These are phyloP conservation scores for Hanseniaspora guilliermondii DNA, from an alignment of 805 yeast genomes.

Conservation along the genomic window DNA sequence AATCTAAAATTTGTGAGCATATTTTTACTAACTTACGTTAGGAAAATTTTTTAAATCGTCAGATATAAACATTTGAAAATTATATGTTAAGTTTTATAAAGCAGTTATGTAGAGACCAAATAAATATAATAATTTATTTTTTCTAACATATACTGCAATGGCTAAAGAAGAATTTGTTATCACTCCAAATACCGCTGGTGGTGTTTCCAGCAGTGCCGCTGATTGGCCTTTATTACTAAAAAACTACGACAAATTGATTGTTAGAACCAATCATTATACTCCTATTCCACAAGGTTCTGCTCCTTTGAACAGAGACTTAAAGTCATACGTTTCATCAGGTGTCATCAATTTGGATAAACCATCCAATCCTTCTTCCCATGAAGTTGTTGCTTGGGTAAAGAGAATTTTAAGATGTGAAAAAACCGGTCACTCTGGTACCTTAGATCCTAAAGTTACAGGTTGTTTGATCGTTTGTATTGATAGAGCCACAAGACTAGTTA, in stretches of 20 bases:
- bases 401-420: constrained; percentile 89
- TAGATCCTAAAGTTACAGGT: constrained; percentile 98
- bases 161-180: constrained; percentile 55
- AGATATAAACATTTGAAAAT: background rate
- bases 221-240: constrained; percentile 93
- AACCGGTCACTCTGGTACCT: constrained; percentile 98
- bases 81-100: background rate
- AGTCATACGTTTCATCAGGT: constrained; percentile 83
- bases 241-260: constrained; percentile 84
- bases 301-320: constrained; percentile 87
- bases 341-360: constrained; percentile 96
- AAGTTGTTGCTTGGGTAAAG: constrained; percentile 98
- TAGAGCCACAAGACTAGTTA: constrained; percentile 94
- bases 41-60: background rate
- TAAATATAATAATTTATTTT: background rate
- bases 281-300: constrained; percentile 94
- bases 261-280: constrained; percentile 93
- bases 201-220: constrained; percentile 73
- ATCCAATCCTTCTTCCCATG: constrained; percentile 95
- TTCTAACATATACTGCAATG: constrained; percentile 35
- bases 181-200: constrained; percentile 65
- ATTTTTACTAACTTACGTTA: background rate
- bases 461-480: constrained; percentile 97
- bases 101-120: background rate
- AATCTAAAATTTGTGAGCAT: background rate